Base-by-base conservation (phyloP, 2,329 filamentous ascomycete species). In the Orbilia oligospora region DNA sequence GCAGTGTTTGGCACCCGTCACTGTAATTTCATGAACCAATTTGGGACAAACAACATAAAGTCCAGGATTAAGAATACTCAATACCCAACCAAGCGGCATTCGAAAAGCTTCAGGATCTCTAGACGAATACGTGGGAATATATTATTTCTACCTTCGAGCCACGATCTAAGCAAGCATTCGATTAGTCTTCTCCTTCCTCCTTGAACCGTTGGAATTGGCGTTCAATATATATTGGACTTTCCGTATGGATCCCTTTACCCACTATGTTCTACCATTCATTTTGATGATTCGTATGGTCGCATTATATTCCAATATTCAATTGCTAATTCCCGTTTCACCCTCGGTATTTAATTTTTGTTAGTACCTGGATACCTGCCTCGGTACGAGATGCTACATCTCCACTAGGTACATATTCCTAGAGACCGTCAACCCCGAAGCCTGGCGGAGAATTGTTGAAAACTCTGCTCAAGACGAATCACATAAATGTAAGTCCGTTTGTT, bases 341-440 rank as follows among this genome's bases (percentile, higher is more conserved):
- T 48, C 53, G 16, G 56, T 36, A 20, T 49, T 70, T 76, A 22
- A n/a, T 76, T 71, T 30, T 66, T 51, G 49, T 61, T 22, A 71
- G 49, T 66, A 44, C 58, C 51, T 64, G 33, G 18, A 49, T 63
- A 58, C 61, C 44, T 24, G 24, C 27, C 55, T 67, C 73, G 73
- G 73, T 53, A 77, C 46, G 67, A 77, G 36, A 64, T 77, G 41
- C 73, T 53, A 14, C 12, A 67, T 77, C 49, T 67, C 63, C 65
- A 67, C 61, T 73, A 67, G 70, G 30, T 49, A 22, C 30, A 44
- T 68, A 58, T 58, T 30, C 44, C 27, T 22, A 38, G 12, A 65
- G 16, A n/a, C n/a, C 33, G n/a, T 49, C 24, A 8, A 65, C n/a
- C 41, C 67, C 55, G 58, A 68, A 65, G 36, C 56, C 64, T 67